Base-by-base conservation (phyloP, 1,139 yeast genomes). In the Taphrina confusa region DNA sequence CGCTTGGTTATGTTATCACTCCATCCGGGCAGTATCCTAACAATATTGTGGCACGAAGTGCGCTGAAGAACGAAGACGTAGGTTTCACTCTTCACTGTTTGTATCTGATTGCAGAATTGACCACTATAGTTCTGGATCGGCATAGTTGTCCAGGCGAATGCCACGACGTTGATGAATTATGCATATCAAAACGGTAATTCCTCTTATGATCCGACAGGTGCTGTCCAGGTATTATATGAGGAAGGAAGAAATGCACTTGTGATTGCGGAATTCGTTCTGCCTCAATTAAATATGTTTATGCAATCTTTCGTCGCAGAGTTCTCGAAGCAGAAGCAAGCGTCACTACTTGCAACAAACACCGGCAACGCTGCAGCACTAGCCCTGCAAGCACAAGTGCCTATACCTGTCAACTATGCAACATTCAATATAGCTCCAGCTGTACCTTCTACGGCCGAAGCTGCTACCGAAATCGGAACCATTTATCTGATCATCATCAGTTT, bases 401-500 rank as follows among this genome's bases (percentile, higher is more conserved):
- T 42, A 18, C 60, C 60, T 6, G 34, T 37, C 14, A 37, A 42
- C 40, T 56, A 25, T 34, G 39, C 60, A 8, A 30, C 47, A 16
- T 36, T 36, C 46, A 56, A 56, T 31, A n/a, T 11, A 4, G 54
- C 54, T 20, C 60, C 54, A 11, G 47, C 47, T 22, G 23, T 36
- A 11, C 60, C 60, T 9, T 34, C 36, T n/a, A 46, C 54, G 11
- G 60, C 58, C 1, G 52, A 45, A 18, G 66, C 66, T 9, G 58
- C 62, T 18, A 63, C 62, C n/a, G 65, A 64, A 70, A 84, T 87
- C 65, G 95, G 95, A 54, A 76, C 85, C 62, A 85, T 88, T 71
- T 87, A 82, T 71, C 76, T 85, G 70, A 80, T 88, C 66, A 83
- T 88, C 71, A 73, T 87, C 61, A 82, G 95, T 1, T 77, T 81